Evolutionary conservation across 495 filamentous ascomycete genomes (phyloP).

Genomic region (Barbatosphaeria neglecta): DNA sequence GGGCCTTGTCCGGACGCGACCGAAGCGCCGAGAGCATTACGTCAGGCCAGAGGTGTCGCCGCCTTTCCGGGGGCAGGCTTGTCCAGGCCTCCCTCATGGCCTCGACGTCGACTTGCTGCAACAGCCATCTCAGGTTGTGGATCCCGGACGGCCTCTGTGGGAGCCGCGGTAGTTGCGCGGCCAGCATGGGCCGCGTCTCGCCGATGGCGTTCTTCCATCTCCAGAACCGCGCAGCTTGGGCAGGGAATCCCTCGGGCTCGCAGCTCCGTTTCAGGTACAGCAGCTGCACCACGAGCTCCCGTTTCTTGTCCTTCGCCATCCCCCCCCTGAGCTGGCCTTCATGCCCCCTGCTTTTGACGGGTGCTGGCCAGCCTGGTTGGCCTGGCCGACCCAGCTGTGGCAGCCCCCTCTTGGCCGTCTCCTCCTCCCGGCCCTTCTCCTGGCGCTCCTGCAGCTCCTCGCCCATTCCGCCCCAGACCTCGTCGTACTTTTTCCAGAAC

Average conservation of each 20-base stretch:
- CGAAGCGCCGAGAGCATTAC: constrained; percentile 42
- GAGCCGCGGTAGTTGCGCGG: not conserved
- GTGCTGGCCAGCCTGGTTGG: too few relatives aligned
- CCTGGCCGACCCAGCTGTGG: too few relatives aligned
- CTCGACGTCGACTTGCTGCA: constrained; percentile 13
- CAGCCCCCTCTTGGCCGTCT: too few relatives aligned
- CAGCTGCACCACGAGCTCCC: not conserved
- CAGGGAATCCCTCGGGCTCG: not conserved
- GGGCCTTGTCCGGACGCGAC: constrained; percentile 26
- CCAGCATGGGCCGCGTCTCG: not conserved
- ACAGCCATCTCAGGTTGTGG: not conserved
- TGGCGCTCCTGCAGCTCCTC: not conserved
- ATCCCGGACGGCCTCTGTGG: not conserved
- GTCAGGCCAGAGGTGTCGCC: constrained; percentile 34
- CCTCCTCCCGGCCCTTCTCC: not conserved
- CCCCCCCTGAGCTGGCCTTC: too few relatives aligned
- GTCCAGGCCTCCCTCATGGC: constrained; percentile 36
- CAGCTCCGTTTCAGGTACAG: not conserved
- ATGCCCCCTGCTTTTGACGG: too few relatives aligned
- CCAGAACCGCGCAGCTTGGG: not conserved
- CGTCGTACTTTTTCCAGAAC: constrained; percentile 2
- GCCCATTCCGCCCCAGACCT: not conserved
- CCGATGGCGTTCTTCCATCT: not conserved
- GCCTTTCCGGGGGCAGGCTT: constrained; percentile 10
- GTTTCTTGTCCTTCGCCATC: not conserved